phyloP scores from a whole-genome alignment of 73 alveolate genomes.

The Tetrahymena malaccensis region DNA sequence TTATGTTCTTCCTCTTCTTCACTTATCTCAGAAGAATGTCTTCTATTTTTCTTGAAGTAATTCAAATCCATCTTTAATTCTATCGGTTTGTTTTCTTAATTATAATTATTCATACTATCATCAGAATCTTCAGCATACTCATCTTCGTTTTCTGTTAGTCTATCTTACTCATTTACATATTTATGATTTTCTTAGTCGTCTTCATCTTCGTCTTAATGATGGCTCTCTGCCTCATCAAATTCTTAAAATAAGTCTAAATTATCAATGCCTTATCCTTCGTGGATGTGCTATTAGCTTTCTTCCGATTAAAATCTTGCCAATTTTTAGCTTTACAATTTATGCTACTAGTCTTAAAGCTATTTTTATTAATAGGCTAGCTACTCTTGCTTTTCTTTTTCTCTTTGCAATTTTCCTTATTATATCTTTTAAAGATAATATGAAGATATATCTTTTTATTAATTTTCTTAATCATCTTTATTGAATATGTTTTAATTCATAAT shows the following conservation, averaged over 20 bases:
- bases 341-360: not conserved
- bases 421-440: not conserved
- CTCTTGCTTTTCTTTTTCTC: not conserved
- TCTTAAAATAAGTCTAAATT: not conserved
- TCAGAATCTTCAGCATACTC: not conserved
- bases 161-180: not conserved
- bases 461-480: not conserved
- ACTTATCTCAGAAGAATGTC: not conserved
- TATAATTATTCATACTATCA: not conserved
- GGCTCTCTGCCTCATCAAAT: not conserved
- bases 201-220: not conserved
- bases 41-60: not conserved
- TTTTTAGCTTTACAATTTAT: not conserved
- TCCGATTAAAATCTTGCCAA: not conserved
- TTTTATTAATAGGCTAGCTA: not conserved
- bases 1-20: not conserved
- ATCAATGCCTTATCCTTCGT: not conserved
- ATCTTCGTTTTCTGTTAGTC: not conserved
- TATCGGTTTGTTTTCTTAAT: not conserved
- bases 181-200: not conserved
- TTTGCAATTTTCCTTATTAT: not conserved
- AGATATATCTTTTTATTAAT: not conserved
- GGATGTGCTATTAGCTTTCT: not conserved
- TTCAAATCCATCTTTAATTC: not conserved
- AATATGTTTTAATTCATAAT: not conserved